phyloP scores from a whole-genome alignment of 129 eudicot genomes.

The Helichrysum umbraculigerum region DNA sequence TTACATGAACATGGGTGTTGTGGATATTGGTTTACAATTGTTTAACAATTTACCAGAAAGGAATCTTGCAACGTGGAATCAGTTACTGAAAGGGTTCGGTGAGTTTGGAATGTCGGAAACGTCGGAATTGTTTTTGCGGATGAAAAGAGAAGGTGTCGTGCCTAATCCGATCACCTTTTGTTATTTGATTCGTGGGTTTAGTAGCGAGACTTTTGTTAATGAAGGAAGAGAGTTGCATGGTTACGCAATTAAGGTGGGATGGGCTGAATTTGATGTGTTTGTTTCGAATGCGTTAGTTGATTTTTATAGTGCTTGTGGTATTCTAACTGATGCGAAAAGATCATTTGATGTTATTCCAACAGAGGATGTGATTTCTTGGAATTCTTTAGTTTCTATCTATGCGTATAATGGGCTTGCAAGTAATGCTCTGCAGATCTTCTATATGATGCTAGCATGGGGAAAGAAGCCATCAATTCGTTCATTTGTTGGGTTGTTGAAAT shows the following conservation, averaged over 20 bases:
- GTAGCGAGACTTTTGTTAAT: conserved; percentile 39
- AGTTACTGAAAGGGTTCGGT: conserved; percentile 51
- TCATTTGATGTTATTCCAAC: conserved; percentile 59
- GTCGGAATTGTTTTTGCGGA: conserved; percentile 39
- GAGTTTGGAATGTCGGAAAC: conserved; percentile 45
- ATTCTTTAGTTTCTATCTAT: conserved; percentile 57
- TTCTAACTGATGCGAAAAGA: conserved; percentile 45
- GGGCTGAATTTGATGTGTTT: conserved; percentile 47
- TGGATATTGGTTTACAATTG: conserved; percentile 49
- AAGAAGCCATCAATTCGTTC: conserved; percentile 67
- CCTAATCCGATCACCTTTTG: conserved; percentile 62
- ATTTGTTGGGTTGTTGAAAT: conserved; percentile 54
- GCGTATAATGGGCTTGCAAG: conserved; percentile 41
- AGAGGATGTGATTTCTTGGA: conserved; percentile 70
- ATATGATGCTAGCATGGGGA: conserved; percentile 58
- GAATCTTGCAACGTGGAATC: conserved; percentile 70
- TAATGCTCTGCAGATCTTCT: conserved; percentile 46
- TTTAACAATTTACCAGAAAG: conserved; percentile 57
- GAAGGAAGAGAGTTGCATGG: conserved; percentile 66
- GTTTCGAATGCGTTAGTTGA: conserved; percentile 75
- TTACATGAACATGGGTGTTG: conserved; percentile 56
- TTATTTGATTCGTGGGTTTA: conserved; percentile 58
- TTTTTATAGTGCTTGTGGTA: conserved; percentile 72
- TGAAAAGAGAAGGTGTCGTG: conserved; percentile 48
- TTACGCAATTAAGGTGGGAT: conserved; percentile 61